phyloP scores from a whole-genome alignment of 2,329 filamentous ascomycete genomes.

The Apiospora arundinis region DNA sequence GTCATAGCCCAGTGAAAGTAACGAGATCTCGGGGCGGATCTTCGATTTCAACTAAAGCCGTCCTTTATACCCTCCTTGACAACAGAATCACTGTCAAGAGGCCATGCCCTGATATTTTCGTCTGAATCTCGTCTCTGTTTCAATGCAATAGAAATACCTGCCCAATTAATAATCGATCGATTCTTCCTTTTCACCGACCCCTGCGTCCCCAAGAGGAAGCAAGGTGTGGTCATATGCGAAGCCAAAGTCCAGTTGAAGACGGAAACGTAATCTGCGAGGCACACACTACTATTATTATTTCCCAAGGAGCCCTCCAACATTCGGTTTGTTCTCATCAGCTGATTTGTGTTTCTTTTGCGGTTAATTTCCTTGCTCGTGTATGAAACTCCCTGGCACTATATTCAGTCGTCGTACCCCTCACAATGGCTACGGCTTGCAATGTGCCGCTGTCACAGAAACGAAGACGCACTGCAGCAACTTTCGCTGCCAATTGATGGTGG shows the following conservation, averaged over 20 bases:
- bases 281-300: background rate
- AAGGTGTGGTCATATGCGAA: constrained; percentile 9
- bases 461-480: background rate
- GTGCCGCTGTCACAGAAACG: background rate
- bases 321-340: background rate
- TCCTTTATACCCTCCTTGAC: background rate
- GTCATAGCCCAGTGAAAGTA: background rate
- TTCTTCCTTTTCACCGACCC: background rate
- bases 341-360: background rate
- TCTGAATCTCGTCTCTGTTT: background rate
- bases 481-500: background rate
- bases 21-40: constrained; percentile 5
- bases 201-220: constrained; percentile 11
- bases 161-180: constrained; percentile 6
- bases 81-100: background rate
- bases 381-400: background rate
- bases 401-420: background rate
- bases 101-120: background rate
- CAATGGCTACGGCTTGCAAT: background rate
- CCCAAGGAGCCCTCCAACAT: background rate
- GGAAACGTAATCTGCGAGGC: constrained; percentile 5
- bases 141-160: background rate
- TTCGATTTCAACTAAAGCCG: constrained; percentile 2
- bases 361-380: background rate
- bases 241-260: background rate